Conservation (phyloP, 768 basidiomycete genomes). For the Scleroderma bovista region DNA sequence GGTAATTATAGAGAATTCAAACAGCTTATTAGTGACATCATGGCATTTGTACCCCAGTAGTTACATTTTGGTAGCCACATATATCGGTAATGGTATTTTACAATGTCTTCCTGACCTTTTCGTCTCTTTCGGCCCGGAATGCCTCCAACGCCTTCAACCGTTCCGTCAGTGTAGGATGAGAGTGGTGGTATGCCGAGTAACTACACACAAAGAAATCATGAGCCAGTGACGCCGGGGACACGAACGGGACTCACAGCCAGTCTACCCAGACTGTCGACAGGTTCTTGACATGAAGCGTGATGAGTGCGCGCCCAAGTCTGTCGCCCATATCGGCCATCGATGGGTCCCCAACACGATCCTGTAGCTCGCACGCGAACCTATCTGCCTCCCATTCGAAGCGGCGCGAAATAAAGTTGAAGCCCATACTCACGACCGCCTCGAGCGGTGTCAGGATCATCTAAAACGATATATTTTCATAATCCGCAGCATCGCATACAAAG, state of each 20-base stretch:
- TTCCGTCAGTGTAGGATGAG: constrained; percentile 92
- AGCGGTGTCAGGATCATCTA: constrained; percentile 79
- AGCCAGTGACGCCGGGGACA: neutral
- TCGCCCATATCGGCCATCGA: constrained; percentile 84
- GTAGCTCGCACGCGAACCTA: constrained; percentile 73
- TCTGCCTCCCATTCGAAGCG: constrained; percentile 94
- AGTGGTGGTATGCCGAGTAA: constrained; percentile 94
- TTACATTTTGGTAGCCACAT: no score
- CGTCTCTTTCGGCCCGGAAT: constrained; percentile 42
- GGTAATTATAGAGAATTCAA: no score
- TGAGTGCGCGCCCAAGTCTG: constrained; percentile 74
- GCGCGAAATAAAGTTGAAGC: constrained; percentile 78
- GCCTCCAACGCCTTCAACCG: constrained; percentile 75
- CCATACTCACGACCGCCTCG: constrained; percentile 65
- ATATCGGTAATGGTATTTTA: constrained; percentile 7
- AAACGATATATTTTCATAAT: neutral
- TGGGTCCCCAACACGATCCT: constrained; percentile 37
- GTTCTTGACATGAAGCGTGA: constrained; percentile 88
- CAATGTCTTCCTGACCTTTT: constrained; percentile 23
- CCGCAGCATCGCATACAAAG: neutral
- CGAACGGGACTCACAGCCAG: constrained; percentile 59
- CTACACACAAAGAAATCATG: constrained; percentile 29
- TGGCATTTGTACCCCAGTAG: no score
- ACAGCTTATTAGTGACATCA: no score
- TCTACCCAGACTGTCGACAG: constrained; percentile 92